Evolutionary conservation across 1,284 basidiomycete genomes (phyloP), one percentile per base, ranked within the genome.

Genomic region (Butyriboletus appendiculatus): DNA sequence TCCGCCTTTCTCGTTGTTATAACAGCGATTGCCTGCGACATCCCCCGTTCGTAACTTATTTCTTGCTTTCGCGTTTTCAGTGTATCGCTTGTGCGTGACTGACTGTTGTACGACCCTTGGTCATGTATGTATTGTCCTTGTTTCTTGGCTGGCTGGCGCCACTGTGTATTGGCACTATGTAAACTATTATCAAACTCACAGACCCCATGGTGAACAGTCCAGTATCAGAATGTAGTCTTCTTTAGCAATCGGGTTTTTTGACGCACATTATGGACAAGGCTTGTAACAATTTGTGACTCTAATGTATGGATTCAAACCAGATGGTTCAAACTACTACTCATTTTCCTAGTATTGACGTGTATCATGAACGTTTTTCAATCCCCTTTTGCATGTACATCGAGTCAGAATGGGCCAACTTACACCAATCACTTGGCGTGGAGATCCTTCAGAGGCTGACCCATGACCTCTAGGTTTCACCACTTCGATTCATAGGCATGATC

Each of bases 111-210:
- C 44, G 54, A 59, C 39, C 44, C 35, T 55, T 35, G 35, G 42
- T 61, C 43, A 35, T 44, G 44, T 63, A 61, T 64, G 62, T 67
- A 63, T 67, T 54, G 33, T 50, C 28, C 20, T 34, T 56, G 50
- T 66, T 66, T 68, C 63, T 67, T 66, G 66, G 35, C 53, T 54
- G 52, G 50, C 55, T 57, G 44, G 52, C 53, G 46, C 38, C 50
- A 44, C 60, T 38, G 37, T 63, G 60, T 68, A 68, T 66, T 68
- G 53, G 52, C 56, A 66, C 51, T 15, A 46, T 65, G 67, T 66
- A 66, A 60, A 48, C 47, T 60, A 66, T 58, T 59, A 50, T 38
- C 45, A 39, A 41, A 48, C 44, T 56, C 50, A 45, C 52, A 33
- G 20, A 14, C 24, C 24, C 26, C 30, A 53, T 22, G n/a, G n/a